Evolutionary conservation across 2,329 filamentous ascomycete genomes (phyloP).

Genomic region (Fusarium begoniae): DNA sequence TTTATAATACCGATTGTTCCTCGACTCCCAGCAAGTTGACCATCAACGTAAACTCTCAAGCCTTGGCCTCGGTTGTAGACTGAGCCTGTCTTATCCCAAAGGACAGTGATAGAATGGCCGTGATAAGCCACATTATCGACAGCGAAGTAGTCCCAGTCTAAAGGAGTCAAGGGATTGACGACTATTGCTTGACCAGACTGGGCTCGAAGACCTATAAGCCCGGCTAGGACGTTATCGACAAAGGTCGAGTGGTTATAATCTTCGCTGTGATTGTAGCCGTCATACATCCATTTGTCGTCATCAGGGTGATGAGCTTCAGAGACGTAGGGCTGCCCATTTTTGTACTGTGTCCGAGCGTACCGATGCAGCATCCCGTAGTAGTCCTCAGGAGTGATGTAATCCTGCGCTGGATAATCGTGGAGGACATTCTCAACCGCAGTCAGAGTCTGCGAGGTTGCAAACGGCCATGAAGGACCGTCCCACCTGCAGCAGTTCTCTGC

Average conservation of each 20-base stretch:
- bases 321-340: neutral
- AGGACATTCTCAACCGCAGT: neutral
- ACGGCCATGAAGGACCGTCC: neutral
- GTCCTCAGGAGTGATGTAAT: neutral
- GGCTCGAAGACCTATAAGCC: neutral
- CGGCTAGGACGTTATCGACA: neutral
- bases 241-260: neutral
- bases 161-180: neutral
- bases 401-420: neutral
- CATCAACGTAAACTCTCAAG: neutral
- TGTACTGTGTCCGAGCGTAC: neutral
- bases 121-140: neutral
- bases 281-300: neutral
- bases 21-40: neutral
- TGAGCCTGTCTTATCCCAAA: neutral
- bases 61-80: neutral
- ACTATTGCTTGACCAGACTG: neutral
- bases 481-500: neutral
- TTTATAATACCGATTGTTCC: neutral
- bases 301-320: conserved; percentile 1
- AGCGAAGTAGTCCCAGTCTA: neutral
- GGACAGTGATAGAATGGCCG: neutral
- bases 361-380: neutral
- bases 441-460: neutral
- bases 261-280: neutral